phyloP scores from a whole-genome alignment of 2,329 filamentous ascomycete species.

The Aspergillus aculeatinus region DNA sequence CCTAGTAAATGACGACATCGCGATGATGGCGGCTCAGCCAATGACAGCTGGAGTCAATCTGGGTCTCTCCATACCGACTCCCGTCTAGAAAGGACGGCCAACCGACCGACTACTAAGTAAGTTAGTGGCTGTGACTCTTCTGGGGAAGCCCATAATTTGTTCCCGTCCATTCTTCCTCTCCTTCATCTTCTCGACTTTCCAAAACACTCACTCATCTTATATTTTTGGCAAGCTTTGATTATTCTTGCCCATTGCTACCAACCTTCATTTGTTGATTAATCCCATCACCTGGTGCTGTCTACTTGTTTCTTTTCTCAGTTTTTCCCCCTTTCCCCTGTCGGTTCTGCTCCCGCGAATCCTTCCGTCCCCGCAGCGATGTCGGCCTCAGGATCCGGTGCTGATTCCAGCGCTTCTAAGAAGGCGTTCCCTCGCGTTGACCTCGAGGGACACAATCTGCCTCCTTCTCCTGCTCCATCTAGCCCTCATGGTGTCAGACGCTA shows the following conservation, averaged over 20 bases:
- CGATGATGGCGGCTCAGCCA: conserved; percentile 7
- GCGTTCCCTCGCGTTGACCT: conserved; percentile 66
- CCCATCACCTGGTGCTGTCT: background rate
- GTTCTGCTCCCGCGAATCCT: conserved; percentile 21
- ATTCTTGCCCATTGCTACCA: conserved; percentile 2
- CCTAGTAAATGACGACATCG: conserved; percentile 23
- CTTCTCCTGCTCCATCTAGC: conserved; percentile 89
- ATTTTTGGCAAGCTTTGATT: conserved; percentile 4
- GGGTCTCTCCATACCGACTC: conserved; percentile 14
- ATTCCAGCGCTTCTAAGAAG: conserved; percentile 45
- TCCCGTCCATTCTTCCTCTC: too few relatives aligned
- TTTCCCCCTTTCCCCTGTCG: background rate
- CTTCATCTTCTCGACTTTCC: background rate
- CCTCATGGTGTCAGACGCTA: conserved; percentile 84
- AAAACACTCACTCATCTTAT: background rate
- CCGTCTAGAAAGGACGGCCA: conserved; percentile 6
- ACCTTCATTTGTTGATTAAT: background rate
- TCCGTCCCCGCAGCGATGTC: conserved; percentile 41
- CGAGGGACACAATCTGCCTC: conserved; percentile 80
- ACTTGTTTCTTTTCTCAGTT: background rate
- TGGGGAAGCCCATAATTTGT: conserved; percentile 13
- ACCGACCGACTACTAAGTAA: background rate
- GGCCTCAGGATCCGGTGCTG: conserved; percentile 34
- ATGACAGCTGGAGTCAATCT: conserved; percentile 6
- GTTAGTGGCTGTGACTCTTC: conserved; percentile 15